phyloP scores from a whole-genome alignment of 179 eudicot species.

The Heliamphora pulchella region DNA sequence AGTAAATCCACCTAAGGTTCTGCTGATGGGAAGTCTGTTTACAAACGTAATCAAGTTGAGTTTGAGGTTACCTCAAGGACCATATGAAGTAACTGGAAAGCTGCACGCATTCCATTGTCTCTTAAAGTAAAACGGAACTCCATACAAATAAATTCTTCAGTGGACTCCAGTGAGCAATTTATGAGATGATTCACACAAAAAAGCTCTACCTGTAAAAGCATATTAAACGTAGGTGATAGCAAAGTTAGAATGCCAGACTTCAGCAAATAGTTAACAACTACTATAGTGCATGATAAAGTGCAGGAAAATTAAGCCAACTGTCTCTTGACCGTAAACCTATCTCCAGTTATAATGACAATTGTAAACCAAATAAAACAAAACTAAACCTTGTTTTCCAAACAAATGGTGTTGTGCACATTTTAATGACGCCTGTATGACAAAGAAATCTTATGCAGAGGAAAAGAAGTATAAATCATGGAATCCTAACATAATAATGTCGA shows the following conservation, averaged over 20 bases:
- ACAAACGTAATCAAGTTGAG: neutral
- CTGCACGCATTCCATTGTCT: constrained; percentile 99
- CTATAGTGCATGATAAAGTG: neutral
- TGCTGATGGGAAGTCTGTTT: neutral
- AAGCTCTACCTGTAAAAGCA: constrained; percentile 77
- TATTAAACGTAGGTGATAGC: neutral
- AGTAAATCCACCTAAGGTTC: neutral
- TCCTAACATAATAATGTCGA: neutral
- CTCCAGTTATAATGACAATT: neutral
- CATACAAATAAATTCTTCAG: constrained; percentile 97
- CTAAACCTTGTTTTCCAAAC: neutral
- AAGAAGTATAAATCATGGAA: neutral
- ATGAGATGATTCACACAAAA: constrained; percentile 97
- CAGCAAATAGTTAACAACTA: neutral
- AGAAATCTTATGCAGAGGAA: neutral
- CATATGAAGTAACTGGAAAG: constrained; percentile 98
- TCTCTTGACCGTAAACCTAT: neutral
- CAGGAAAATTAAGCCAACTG: neutral
- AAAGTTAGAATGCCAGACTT: neutral
- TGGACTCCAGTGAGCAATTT: constrained; percentile 96
- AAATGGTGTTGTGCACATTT: neutral
- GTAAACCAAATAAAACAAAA: neutral
- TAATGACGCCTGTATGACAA: neutral
- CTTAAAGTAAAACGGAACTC: constrained; percentile 97
- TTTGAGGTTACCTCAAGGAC: constrained; percentile 78